phyloP scores from a whole-genome alignment of 306 rosid genomes.

The Sesbania bispinosa region DNA sequence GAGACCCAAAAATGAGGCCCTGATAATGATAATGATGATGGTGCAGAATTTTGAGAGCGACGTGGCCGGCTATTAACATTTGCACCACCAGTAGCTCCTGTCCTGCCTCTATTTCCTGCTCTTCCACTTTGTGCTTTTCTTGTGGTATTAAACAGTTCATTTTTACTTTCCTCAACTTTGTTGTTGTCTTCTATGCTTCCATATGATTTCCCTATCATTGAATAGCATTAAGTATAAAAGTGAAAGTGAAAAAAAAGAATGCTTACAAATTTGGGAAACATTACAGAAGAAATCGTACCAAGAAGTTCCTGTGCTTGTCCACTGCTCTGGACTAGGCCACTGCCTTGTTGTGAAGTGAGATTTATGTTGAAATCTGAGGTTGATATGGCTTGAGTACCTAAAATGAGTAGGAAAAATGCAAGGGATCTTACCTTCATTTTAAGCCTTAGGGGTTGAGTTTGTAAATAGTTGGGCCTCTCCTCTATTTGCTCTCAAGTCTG shows the following conservation, averaged over 20 bases:
- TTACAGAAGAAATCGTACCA: neutral
- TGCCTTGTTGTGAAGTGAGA: slow-evolving; percentile 16
- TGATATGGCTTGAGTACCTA: slow-evolving; percentile 7
- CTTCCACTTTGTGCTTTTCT: slow-evolving; percentile 17
- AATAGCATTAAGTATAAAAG: neutral
- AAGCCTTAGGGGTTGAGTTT: too few relatives aligned
- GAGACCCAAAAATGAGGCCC: slow-evolving; percentile 6
- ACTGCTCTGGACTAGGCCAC: slow-evolving; percentile 3
- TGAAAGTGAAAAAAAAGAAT: neutral
- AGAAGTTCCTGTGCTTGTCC: slow-evolving; percentile 1
- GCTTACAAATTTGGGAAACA: neutral
- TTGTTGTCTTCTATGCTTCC: neutral
- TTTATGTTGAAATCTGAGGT: neutral
- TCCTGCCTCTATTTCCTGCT: neutral
- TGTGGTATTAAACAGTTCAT: neutral
- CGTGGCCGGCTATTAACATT: neutral
- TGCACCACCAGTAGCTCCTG: slow-evolving; percentile 5
- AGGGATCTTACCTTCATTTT: slow-evolving; percentile 21
- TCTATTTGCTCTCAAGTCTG: too few relatives aligned
- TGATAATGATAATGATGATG: slow-evolving; percentile 4
- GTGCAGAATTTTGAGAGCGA: neutral
- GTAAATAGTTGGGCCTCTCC: too few relatives aligned
- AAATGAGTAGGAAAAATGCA: slow-evolving; percentile 11
- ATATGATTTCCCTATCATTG: slow-evolving; percentile 13
- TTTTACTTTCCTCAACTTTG: slow-evolving; percentile 11